Percentiles rank a stretch among this genome's conserved stretches.
These are phyloP conservation scores for Monilinia fructigena DNA, from an alignment of 2,329 filamentous ascomycete genomes.

Conservation along the genomic window DNA sequence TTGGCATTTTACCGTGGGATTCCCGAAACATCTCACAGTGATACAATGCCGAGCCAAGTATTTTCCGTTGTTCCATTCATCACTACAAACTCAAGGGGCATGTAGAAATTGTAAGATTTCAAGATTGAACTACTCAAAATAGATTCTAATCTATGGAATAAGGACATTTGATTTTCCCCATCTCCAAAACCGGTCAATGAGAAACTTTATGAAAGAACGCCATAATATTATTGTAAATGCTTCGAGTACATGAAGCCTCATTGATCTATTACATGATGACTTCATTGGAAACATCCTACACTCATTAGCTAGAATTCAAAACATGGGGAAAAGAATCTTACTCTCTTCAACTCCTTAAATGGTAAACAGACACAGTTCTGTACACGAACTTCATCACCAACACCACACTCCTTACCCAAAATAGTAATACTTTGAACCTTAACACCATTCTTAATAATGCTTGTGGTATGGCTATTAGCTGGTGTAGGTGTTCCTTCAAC, in stretches of 20 bases:
- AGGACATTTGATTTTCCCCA: background rate
- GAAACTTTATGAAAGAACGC: constrained; percentile 5
- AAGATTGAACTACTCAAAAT: constrained; percentile 1
- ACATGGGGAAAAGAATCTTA: constrained; percentile 48
- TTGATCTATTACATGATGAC: constrained; percentile 77
- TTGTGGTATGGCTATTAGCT: constrained; percentile 83
- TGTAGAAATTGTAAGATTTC: background rate
- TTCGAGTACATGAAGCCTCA: background rate
- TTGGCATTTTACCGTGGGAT: constrained; percentile 1
- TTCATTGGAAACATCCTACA: constrained; percentile 77
- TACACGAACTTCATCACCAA: constrained; percentile 90
- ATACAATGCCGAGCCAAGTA: background rate
- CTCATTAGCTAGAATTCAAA: constrained; percentile 37
- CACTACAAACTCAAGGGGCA: background rate
- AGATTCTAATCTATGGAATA: background rate
- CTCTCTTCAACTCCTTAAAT: constrained; percentile 96
- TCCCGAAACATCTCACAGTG: background rate
- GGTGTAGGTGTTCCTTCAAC: constrained; percentile 93
- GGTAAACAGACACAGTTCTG: constrained; percentile 98
- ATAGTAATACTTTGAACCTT: constrained; percentile 99
- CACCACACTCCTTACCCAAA: constrained; percentile 90
- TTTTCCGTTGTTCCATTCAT: background rate
- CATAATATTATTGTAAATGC: constrained; percentile 13
- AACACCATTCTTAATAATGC: constrained; percentile 94
- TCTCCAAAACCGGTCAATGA: background rate